Evolutionary conservation across 768 basidiomycete species (phyloP).

Genomic region (Kwoniella sp.): DNA sequence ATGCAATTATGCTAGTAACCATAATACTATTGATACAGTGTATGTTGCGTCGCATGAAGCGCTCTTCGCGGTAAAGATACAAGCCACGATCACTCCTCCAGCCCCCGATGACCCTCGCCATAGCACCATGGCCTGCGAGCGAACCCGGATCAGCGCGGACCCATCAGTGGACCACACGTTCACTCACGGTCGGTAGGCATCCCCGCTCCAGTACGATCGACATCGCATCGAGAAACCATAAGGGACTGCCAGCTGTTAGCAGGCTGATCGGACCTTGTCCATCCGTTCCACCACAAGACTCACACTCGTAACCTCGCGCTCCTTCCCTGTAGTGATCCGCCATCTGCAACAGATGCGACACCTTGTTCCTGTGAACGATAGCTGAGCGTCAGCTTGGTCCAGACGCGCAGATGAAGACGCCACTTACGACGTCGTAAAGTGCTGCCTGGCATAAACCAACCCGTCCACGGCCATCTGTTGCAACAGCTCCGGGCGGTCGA

Average conservation of each 20-base stretch:
- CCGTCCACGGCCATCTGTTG: conserved; percentile 43
- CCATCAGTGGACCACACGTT: background rate
- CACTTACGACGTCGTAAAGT: conserved; percentile 42
- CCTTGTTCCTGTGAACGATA: conserved; percentile 11
- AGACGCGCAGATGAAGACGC: background rate
- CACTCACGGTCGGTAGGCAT: conserved; percentile 39
- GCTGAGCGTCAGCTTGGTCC: background rate
- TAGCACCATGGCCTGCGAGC: too few species aligned
- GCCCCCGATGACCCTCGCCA: too few species aligned
- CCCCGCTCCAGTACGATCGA: conserved; percentile 40
- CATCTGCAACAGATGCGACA: conserved; percentile 23
- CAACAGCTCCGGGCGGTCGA: conserved; percentile 32
- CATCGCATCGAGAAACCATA: conserved; percentile 37
- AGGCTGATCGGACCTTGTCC: too few species aligned
- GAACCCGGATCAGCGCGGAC: background rate
- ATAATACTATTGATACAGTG: too few species aligned
- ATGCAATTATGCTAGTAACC: too few species aligned
- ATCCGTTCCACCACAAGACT: conserved; percentile 1
- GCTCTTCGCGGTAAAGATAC: too few species aligned
- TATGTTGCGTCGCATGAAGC: too few species aligned
- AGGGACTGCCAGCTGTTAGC: too few species aligned
- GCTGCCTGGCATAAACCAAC: conserved; percentile 39
- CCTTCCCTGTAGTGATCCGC: conserved; percentile 29
- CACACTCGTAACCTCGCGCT: conserved; percentile 37
- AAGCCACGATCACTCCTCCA: too few species aligned